Percentiles rank a stretch among this genome's conserved stretches.
These are phyloP conservation scores for Setomelanomma holmii DNA, from an alignment of 2,329 filamentous ascomycete genomes.

Conservation along the genomic window DNA sequence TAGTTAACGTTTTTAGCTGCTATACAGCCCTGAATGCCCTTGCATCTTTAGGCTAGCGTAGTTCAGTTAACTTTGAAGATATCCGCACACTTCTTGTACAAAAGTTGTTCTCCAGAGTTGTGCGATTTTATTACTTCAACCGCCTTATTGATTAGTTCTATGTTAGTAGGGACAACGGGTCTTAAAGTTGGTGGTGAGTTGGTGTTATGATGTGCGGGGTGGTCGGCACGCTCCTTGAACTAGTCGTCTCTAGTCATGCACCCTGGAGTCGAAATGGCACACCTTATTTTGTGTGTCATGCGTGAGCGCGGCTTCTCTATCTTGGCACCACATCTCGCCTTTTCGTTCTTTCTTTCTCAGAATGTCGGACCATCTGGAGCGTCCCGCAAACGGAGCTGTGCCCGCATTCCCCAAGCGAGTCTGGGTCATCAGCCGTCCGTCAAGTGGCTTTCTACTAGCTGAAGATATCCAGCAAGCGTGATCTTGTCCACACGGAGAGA, in stretches of 20 bases:
- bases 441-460: background rate
- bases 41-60: background rate
- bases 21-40: background rate
- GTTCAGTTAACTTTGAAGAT: background rate
- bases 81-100: too few relatives aligned
- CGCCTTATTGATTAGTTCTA: too few relatives aligned
- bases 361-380: background rate
- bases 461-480: background rate
- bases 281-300: background rate
- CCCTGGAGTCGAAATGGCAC: too few relatives aligned
- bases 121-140: too few relatives aligned
- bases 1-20: background rate
- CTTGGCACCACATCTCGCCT: background rate
- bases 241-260: too few relatives aligned
- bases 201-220: too few relatives aligned
- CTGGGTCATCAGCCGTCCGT: background rate
- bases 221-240: too few relatives aligned
- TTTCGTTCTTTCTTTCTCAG: background rate
- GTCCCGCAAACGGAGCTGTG: background rate
- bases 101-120: too few relatives aligned
- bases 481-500: background rate
- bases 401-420: background rate
- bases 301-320: background rate
- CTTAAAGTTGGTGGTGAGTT: too few relatives aligned
- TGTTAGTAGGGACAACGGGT: too few relatives aligned